Evolutionary conservation across 768 basidiomycete species (phyloP).

Genomic region (Vararia minispora): DNA sequence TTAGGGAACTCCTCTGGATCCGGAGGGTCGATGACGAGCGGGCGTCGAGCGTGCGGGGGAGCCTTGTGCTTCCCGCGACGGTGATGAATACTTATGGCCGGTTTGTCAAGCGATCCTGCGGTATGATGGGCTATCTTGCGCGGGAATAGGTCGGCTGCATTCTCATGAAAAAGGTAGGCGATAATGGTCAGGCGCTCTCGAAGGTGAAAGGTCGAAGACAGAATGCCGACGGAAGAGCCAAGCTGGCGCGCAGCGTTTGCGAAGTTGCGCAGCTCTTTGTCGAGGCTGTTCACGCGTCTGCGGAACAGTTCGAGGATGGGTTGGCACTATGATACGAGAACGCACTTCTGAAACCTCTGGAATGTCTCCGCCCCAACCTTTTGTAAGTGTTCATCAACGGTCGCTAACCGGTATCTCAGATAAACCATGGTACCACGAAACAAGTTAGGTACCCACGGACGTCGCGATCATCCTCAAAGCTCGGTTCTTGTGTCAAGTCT

Average conservation of each 20-base stretch:
- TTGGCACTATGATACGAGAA: constrained; percentile 5
- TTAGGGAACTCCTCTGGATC: constrained; percentile 58
- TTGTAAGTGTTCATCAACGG: constrained; percentile 62
- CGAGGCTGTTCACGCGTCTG: constrained; percentile 50
- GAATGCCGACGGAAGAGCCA: constrained; percentile 66
- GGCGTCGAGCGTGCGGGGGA: constrained; percentile 38
- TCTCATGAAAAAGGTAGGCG: constrained; percentile 61
- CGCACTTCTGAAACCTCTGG: constrained; percentile 49
- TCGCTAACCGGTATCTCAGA: constrained; percentile 28
- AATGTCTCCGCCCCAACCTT: constrained; percentile 55
- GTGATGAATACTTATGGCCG: constrained; percentile 23
- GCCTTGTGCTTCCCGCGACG: constrained; percentile 23
- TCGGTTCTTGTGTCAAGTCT: constrained; percentile 32
- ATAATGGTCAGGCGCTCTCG: constrained; percentile 60
- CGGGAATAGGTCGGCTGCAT: constrained; percentile 68
- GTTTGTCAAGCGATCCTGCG: constrained; percentile 27
- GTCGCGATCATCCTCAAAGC: constrained; percentile 53
- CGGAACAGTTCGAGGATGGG: constrained; percentile 2
- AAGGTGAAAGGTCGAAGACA: constrained; percentile 63
- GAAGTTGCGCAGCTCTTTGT: constrained; percentile 68
- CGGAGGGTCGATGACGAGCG: constrained; percentile 42
- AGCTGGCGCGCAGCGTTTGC: constrained; percentile 68
- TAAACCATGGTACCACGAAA: not conserved
- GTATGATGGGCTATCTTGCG: constrained; percentile 41
- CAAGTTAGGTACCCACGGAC: constrained; percentile 39